A percentile compares a stretch with the other conserved stretches of the same genome.
These are phyloP conservation scores for Penicillium frequentans DNA, from an alignment of 2,329 filamentous ascomycete species.

Conservation along the genomic window DNA sequence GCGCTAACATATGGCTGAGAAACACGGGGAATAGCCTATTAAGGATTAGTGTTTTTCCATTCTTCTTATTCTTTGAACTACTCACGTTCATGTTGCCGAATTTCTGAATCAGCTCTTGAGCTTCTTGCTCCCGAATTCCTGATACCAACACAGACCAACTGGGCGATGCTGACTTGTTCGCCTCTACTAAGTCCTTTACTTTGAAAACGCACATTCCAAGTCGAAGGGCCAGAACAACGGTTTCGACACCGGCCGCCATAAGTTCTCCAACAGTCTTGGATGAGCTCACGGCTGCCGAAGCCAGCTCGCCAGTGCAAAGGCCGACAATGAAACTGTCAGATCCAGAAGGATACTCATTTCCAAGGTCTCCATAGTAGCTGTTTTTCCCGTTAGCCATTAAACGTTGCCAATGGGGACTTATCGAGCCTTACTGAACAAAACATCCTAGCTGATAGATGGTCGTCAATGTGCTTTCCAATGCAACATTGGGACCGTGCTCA, in stretches of 20 bases:
- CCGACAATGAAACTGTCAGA: slow-evolving; percentile 42
- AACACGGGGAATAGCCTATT: slow-evolving; percentile 48
- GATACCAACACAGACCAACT: slow-evolving; percentile 45
- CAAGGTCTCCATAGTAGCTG: slow-evolving; percentile 45
- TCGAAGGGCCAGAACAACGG: slow-evolving; percentile 45
- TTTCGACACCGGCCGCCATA: slow-evolving; percentile 42
- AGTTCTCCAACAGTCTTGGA: slow-evolving; percentile 44
- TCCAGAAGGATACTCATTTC: slow-evolving; percentile 40
- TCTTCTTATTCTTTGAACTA: background rate
- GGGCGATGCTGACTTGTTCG: slow-evolving; percentile 24
- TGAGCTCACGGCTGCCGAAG: slow-evolving; percentile 42
- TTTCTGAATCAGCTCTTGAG: slow-evolving; percentile 21
- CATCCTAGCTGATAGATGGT: slow-evolving; percentile 45
- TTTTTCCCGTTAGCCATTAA: slow-evolving; percentile 16
- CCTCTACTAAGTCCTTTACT: slow-evolving; percentile 39
- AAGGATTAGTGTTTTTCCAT: slow-evolving; percentile 1
- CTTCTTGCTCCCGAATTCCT: slow-evolving; percentile 36
- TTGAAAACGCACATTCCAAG: slow-evolving; percentile 43
- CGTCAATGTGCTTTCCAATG: slow-evolving; percentile 45
- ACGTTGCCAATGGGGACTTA: background rate
- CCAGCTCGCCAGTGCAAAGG: slow-evolving; percentile 45
- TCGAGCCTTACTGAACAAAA: slow-evolving; percentile 43
- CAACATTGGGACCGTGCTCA: slow-evolving; percentile 36
- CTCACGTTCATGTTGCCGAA: slow-evolving; percentile 29
- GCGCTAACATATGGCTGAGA: slow-evolving; percentile 60